Evolutionary conservation across 495 filamentous ascomycete species (phyloP).

Genomic region (Cairneyella variabilis): DNA sequence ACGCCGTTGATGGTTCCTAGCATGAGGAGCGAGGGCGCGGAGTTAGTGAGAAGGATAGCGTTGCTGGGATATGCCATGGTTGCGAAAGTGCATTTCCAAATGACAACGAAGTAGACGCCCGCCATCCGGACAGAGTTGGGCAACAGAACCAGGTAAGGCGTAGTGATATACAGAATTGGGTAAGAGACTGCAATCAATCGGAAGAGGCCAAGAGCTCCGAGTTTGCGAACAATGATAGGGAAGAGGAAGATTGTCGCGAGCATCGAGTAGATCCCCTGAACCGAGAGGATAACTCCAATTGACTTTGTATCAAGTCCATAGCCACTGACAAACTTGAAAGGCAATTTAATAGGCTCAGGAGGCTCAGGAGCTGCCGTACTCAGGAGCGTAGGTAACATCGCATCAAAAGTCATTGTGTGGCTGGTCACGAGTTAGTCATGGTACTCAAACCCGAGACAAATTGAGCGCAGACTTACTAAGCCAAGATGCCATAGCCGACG

Average conservation of each 20-base stretch:
- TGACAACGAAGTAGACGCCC: conserved; percentile 68
- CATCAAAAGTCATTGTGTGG: conserved; percentile 89
- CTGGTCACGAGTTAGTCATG: conserved; percentile 27
- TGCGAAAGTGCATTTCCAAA: conserved; percentile 86
- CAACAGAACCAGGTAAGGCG: conserved; percentile 85
- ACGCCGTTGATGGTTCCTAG: conserved; percentile 90
- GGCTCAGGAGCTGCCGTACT: conserved; percentile 61
- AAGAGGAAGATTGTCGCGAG: conserved; percentile 77
- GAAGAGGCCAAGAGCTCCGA: conserved; percentile 78
- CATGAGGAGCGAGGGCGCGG: conserved; percentile 72
- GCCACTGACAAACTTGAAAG: conserved; percentile 86
- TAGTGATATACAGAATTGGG: conserved; percentile 81
- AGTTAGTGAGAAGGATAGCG: conserved; percentile 79
- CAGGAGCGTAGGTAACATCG: conserved; percentile 87
- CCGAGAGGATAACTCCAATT: conserved; percentile 81
- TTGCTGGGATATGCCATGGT: conserved; percentile 84
- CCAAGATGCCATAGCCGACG: conserved; percentile 84
- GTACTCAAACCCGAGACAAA: neutral
- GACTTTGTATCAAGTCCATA: conserved; percentile 75
- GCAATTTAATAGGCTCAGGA: conserved; percentile 44
- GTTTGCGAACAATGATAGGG: conserved; percentile 62
- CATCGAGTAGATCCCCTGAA: conserved; percentile 91
- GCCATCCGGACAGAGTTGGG: conserved; percentile 64
- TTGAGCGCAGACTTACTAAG: conserved; percentile 71
- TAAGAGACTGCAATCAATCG: conserved; percentile 74